These are phyloP conservation scores for Cyclostephanos tholiformis DNA, from an alignment of 108 stramenopile genomes.

Conservation along the genomic window DNA sequence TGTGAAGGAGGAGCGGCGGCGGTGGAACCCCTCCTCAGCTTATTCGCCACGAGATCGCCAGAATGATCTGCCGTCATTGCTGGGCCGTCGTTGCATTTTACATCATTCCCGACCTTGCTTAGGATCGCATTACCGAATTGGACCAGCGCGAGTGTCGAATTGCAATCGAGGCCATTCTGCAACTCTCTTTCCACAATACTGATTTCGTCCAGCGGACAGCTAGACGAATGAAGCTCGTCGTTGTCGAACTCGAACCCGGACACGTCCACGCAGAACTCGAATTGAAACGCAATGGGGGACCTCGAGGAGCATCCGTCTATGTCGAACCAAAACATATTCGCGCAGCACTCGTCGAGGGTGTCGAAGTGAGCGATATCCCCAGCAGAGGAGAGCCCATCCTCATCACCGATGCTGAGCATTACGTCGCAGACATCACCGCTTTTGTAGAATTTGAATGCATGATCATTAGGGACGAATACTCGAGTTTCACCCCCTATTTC, in stretches of 20 bases:
- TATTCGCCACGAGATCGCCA: not conserved
- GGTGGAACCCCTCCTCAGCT: not conserved
- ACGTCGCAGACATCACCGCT: constrained; percentile 9
- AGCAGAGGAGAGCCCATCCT: constrained; percentile 2
- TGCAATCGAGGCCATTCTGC: constrained; percentile 11
- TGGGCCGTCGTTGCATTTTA: constrained; percentile 9
- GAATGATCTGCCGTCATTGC: not conserved
- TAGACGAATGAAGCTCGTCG: not conserved
- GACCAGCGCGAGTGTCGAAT: constrained; percentile 2
- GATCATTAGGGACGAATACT: not conserved
- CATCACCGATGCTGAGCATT: not conserved
- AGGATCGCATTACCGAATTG: constrained; percentile 13
- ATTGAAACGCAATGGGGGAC: constrained; percentile 17
- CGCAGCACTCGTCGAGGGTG: constrained; percentile 29
- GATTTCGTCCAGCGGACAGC: constrained; percentile 12
- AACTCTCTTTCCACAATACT: constrained; percentile 2
- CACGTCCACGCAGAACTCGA: constrained; percentile 18
- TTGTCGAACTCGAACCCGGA: constrained; percentile 10
- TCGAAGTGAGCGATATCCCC: constrained; percentile 9
- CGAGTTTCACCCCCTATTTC: not conserved
- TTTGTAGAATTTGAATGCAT: constrained; percentile 8
- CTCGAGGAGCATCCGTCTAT: constrained; percentile 18
- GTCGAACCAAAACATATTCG: constrained; percentile 20
- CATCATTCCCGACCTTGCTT: constrained; percentile 1
- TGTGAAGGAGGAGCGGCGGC: no score